A percentile compares a stretch with the other conserved stretches of the same genome.
These are phyloP conservation scores for Heliocybe sulcata DNA, from an alignment of 1,284 basidiomycete genomes.

Conservation along the genomic window DNA sequence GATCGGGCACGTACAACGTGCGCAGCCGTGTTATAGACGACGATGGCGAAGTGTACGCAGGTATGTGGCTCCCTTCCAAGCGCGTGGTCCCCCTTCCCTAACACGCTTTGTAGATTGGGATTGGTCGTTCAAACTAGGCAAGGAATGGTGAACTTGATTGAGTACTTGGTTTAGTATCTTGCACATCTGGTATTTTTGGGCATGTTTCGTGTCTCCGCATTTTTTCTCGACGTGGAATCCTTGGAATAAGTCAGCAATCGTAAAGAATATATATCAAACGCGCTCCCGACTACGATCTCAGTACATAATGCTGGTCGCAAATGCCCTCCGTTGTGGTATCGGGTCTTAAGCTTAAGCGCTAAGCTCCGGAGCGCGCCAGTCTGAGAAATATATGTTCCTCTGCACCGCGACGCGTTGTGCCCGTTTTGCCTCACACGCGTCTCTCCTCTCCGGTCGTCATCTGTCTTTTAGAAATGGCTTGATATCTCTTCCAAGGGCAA, in stretches of 20 bases:
- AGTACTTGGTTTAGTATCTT: not conserved
- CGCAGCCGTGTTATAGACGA: slow-evolving; percentile 80
- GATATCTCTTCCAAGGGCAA: not conserved
- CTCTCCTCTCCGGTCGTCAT: not conserved
- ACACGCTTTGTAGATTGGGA: slow-evolving; percentile 55
- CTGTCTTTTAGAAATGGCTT: not conserved
- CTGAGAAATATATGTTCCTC: not conserved
- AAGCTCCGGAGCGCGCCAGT: not conserved
- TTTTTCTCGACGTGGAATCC: not conserved
- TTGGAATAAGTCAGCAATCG: too few relatives aligned
- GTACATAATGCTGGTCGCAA: not conserved
- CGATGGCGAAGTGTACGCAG: slow-evolving; percentile 69
- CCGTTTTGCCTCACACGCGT: not conserved
- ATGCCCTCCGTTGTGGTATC: too few relatives aligned
- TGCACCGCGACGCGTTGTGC: not conserved
- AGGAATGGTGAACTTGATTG: slow-evolving; percentile 57
- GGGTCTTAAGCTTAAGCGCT: not conserved
- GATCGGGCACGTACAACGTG: slow-evolving; percentile 70
- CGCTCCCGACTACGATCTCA: not conserved
- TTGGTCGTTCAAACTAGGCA: slow-evolving; percentile 76
- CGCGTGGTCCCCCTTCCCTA: slow-evolving; percentile 1
- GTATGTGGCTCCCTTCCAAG: slow-evolving; percentile 30
- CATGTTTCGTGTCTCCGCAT: not conserved
- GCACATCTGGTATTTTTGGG: not conserved
- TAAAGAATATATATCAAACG: too few relatives aligned